phyloP scores from a whole-genome alignment of 306 rosid genomes.

The Trifolium subterraneum region DNA sequence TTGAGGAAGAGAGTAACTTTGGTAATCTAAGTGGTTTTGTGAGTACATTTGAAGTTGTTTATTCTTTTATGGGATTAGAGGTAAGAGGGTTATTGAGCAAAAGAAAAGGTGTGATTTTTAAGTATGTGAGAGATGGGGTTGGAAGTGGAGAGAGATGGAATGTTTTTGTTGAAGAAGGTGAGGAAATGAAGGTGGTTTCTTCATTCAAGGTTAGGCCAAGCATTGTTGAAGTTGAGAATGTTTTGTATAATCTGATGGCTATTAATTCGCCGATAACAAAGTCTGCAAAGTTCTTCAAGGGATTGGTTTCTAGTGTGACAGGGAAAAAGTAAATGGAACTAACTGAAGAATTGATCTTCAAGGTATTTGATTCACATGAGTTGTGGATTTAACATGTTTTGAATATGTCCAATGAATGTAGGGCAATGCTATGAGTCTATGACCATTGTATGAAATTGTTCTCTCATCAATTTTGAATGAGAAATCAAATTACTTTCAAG shows the following conservation, averaged over 20 bases:
- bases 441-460: constrained; percentile 28
- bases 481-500: constrained; percentile 34
- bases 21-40: constrained; percentile 66
- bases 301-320: constrained; percentile 79
- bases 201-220: constrained; percentile 70
- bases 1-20: constrained; percentile 73
- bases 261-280: constrained; percentile 86
- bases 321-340: constrained; percentile 65
- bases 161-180: constrained; percentile 88
- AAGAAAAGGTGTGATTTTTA: constrained; percentile 79
- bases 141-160: constrained; percentile 80
- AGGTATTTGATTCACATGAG: constrained; percentile 33
- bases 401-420: constrained; percentile 40
- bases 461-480: constrained; percentile 40
- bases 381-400: constrained; percentile 35
- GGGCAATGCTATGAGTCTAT: constrained; percentile 13
- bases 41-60: constrained; percentile 85
- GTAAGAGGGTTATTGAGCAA: constrained; percentile 77
- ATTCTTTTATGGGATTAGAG: constrained; percentile 88
- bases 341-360: constrained; percentile 33
- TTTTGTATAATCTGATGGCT: constrained; percentile 88
- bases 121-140: constrained; percentile 83
- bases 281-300: constrained; percentile 81
- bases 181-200: constrained; percentile 63
- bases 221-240: constrained; percentile 80